phyloP scores from a whole-genome alignment of 2,329 filamentous ascomycete genomes.

The Xylariaceae sp. region DNA sequence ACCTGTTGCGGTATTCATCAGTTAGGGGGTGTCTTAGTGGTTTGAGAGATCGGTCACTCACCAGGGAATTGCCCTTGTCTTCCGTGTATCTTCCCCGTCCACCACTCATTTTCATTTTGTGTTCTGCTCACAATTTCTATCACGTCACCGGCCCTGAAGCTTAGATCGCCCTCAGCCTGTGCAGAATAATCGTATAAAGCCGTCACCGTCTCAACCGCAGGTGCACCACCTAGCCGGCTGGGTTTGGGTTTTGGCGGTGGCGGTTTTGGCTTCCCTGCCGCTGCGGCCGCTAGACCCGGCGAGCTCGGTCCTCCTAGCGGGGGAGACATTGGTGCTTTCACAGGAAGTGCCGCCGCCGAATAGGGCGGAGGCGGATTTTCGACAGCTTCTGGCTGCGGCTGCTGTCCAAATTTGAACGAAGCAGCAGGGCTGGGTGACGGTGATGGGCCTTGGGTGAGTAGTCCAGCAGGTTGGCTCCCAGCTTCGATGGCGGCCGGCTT shows the following conservation, averaged over 20 bases:
- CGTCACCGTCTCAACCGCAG: slow-evolving; percentile 77
- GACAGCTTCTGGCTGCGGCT: slow-evolving; percentile 48
- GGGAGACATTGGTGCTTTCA: slow-evolving; percentile 44
- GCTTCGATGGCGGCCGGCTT: slow-evolving; percentile 49
- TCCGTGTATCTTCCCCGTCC: slow-evolving; percentile 81
- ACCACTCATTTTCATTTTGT: slow-evolving; percentile 97
- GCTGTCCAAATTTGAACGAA: slow-evolving; percentile 43
- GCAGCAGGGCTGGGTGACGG: slow-evolving; percentile 37
- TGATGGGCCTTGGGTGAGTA: slow-evolving; percentile 56
- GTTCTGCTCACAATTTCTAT: slow-evolving; percentile 88
- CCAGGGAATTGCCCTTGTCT: slow-evolving; percentile 93
- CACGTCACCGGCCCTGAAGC: slow-evolving; percentile 83
- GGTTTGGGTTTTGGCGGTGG: slow-evolving; percentile 76
- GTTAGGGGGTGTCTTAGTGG: slow-evolving; percentile 7
- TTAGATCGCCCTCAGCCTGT: slow-evolving; percentile 91
- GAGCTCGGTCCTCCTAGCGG: slow-evolving; percentile 36
- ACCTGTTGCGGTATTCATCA: slow-evolving; percentile 45
- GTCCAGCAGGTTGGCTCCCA: slow-evolving; percentile 41
- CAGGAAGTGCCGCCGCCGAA: slow-evolving; percentile 52
- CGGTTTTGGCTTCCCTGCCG: slow-evolving; percentile 70
- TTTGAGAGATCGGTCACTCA: slow-evolving; percentile 53
- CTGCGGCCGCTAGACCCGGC: slow-evolving; percentile 51
- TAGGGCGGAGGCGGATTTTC: slow-evolving; percentile 76
- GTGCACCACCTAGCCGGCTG: slow-evolving; percentile 69
- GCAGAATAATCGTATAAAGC: slow-evolving; percentile 97